Evolutionary conservation across 306 rosid genomes (phyloP).

Genomic region (Rosa rugosa): DNA sequence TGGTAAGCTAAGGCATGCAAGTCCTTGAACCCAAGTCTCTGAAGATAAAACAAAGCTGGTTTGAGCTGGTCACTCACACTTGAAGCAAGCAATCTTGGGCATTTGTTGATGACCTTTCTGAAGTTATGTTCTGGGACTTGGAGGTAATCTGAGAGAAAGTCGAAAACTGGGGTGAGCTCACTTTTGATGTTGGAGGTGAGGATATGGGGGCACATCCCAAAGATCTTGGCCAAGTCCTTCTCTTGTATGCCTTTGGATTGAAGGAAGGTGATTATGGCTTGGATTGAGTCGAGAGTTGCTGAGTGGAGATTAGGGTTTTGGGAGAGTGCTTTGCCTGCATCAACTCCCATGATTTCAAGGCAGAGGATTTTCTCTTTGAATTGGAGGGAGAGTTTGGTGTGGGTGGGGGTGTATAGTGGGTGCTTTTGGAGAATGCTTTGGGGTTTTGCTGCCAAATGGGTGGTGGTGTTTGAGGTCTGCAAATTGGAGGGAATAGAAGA

Average conservation of each 20-base stretch:
- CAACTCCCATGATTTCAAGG: slow-evolving; percentile 88
- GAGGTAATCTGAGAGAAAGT: slow-evolving; percentile 58
- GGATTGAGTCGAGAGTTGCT: slow-evolving; percentile 60
- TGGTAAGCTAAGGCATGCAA: slow-evolving; percentile 61
- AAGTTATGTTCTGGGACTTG: slow-evolving; percentile 57
- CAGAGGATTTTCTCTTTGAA: slow-evolving; percentile 86
- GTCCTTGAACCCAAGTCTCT: slow-evolving; percentile 72
- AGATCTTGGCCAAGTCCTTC: slow-evolving; percentile 63
- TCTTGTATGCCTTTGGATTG: slow-evolving; percentile 68
- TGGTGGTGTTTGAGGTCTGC: slow-evolving; percentile 28
- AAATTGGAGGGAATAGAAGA: slow-evolving; percentile 14
- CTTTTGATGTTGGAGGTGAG: slow-evolving; percentile 64
- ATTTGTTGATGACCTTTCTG: slow-evolving; percentile 66
- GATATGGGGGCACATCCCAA: slow-evolving; percentile 88
- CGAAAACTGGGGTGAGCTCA: slow-evolving; percentile 77
- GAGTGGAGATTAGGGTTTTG: slow-evolving; percentile 64
- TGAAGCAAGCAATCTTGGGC: slow-evolving; percentile 79
- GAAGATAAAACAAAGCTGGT: slow-evolving; percentile 67
- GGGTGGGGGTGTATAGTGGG: slow-evolving; percentile 62
- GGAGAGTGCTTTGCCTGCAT: slow-evolving; percentile 80
- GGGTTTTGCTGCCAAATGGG: slow-evolving; percentile 50
- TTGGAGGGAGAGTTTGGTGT: slow-evolving; percentile 60
- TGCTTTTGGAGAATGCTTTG: slow-evolving; percentile 60
- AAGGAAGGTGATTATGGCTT: slow-evolving; percentile 66
- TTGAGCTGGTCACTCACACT: slow-evolving; percentile 78